Evolutionary conservation across 805 yeast genomes (phyloP).

Genomic region (Wickerhamiella spandovensis): DNA sequence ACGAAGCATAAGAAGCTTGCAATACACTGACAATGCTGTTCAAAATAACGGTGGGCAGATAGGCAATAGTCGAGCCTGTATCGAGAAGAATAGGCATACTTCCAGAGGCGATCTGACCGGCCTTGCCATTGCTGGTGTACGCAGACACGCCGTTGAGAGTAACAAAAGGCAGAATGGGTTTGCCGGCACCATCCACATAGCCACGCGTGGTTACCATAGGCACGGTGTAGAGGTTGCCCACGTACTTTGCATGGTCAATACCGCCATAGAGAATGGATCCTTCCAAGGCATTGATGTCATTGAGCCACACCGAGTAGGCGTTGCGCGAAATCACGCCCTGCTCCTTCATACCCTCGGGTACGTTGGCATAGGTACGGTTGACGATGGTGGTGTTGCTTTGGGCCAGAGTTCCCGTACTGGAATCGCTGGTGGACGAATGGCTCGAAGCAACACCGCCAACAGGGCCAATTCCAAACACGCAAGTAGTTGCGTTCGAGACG

Average conservation of each 20-base stretch:
- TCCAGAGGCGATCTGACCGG: constrained; percentile 1
- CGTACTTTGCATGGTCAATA: constrained; percentile 31
- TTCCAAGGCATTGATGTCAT: constrained; percentile 19
- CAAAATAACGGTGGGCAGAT: constrained; percentile 27
- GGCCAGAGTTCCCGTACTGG: constrained; percentile 26
- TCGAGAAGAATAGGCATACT: constrained; percentile 32
- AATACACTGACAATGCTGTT: constrained; percentile 22
- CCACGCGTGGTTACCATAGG: constrained; percentile 16
- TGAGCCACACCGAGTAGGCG: constrained; percentile 36
- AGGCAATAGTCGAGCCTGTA: constrained; percentile 36
- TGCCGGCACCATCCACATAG: not conserved
- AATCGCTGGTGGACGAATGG: not conserved
- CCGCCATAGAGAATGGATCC: constrained; percentile 35
- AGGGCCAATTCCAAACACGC: constrained; percentile 27
- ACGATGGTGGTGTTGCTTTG: constrained; percentile 16
- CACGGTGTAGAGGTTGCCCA: constrained; percentile 26
- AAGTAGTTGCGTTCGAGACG: constrained; percentile 40
- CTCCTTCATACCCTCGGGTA: constrained; percentile 24
- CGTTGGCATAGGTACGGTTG: constrained; percentile 17
- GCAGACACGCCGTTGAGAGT: constrained; percentile 8
- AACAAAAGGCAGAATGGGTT: constrained; percentile 1
- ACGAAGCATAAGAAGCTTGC: constrained; percentile 27
- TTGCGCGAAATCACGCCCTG: constrained; percentile 30
- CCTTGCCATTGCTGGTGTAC: not conserved
- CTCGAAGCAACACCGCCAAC: constrained; percentile 19